Evolutionary conservation across 192 early-diverging fungal genomes (phyloP).

Genomic region (Backusella liffmaniae): DNA sequence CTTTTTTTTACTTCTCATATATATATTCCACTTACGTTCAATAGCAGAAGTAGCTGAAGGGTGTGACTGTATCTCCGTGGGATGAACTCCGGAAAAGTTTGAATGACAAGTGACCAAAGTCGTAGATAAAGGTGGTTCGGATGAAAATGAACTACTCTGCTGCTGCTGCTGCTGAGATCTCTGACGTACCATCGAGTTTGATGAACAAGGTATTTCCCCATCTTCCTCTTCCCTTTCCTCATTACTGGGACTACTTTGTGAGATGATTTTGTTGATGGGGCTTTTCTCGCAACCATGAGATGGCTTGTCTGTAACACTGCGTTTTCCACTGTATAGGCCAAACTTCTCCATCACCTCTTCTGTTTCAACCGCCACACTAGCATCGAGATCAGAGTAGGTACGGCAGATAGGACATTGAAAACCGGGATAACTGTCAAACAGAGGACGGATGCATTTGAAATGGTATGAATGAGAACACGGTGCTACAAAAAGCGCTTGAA

Average conservation of each 20-base stretch:
- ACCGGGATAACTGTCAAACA: constrained; percentile 51
- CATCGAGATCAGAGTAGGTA: constrained; percentile 79
- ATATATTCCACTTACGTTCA: not conserved
- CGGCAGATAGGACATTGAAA: constrained; percentile 82
- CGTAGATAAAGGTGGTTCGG: constrained; percentile 2
- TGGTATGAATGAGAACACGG: constrained; percentile 86
- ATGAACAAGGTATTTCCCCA: not conserved
- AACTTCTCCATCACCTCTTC: constrained; percentile 16
- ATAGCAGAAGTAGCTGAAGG: not conserved
- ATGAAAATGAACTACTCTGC: not conserved
- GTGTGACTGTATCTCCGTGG: not conserved
- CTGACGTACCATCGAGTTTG: not conserved
- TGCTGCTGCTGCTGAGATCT: not conserved
- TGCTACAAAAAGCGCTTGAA: constrained; percentile 82
- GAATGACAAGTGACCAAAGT: not conserved
- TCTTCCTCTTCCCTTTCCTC: not conserved
- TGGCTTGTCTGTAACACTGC: not conserved
- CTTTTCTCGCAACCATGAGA: not conserved
- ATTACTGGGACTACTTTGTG: not conserved
- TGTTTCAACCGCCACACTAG: constrained; percentile 50
- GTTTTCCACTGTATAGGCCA: not conserved
- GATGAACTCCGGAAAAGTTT: constrained; percentile 1
- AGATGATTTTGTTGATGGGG: not conserved
- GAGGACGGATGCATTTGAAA: constrained; percentile 77
- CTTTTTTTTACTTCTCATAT: not conserved